phyloP scores from a whole-genome alignment of 179 eudicot genomes.

The Amaranthus tricolor region DNA sequence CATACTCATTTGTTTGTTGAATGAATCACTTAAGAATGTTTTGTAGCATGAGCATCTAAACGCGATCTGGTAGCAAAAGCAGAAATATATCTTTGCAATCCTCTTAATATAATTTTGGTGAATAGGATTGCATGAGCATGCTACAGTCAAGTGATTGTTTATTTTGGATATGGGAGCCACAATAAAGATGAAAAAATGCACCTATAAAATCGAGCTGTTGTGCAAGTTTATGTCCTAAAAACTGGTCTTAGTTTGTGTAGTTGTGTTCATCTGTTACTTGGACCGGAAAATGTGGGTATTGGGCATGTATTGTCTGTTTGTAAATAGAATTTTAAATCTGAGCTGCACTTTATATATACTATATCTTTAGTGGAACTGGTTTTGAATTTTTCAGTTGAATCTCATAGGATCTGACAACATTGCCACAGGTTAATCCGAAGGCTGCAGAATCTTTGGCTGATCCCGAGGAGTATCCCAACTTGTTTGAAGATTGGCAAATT shows the following conservation, averaged over 20 bases:
- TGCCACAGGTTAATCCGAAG: conserved; percentile 75
- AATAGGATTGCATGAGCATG: neutral
- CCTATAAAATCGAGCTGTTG: neutral
- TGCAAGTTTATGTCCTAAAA: conserved; percentile 7
- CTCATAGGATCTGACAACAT: conserved; percentile 12
- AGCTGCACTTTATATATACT: neutral
- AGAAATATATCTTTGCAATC: neutral
- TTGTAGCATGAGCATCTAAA: neutral
- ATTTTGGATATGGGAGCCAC: neutral
- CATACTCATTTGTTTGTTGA: conserved; percentile 6
- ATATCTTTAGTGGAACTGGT: neutral
- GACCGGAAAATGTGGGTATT: neutral
- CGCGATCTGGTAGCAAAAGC: neutral
- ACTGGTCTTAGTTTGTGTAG: neutral
- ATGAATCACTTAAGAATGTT: neutral
- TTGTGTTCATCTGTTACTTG: neutral
- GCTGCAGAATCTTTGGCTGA: conserved; percentile 98
- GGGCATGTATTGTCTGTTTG: neutral
- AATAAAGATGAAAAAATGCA: neutral
- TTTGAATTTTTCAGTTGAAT: neutral
- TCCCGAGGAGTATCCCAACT: conserved; percentile 88
- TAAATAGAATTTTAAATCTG: neutral
- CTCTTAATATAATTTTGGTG: neutral
- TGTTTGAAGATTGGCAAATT: conserved; percentile 96
- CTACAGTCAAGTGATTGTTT: neutral